phyloP scores from a whole-genome alignment of 371 early-diverging fungal genomes.

The Mortierella sp. region DNA sequence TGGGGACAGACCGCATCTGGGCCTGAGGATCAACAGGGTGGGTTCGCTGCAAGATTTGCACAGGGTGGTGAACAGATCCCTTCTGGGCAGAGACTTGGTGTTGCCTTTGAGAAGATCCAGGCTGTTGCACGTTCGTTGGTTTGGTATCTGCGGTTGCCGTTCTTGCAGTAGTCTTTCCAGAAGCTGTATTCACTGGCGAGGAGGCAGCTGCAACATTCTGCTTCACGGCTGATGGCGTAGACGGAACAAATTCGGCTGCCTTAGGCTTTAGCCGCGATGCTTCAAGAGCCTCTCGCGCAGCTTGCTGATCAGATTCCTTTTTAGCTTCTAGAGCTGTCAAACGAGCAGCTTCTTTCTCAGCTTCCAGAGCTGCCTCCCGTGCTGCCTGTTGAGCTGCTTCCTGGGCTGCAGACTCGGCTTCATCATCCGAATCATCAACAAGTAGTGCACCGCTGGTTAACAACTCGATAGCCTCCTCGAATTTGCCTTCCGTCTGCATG shows the following conservation, averaged over 20 bases:
- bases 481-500: conserved; percentile 56
- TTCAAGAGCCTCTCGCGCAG: not conserved
- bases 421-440: conserved; percentile 56
- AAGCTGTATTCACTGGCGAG: not conserved
- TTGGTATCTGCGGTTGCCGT: not conserved
- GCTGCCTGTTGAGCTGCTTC: conserved; percentile 18
- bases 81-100: conserved; percentile 8
- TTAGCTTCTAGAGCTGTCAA: not conserved
- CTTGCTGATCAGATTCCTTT: not conserved
- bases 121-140: not conserved
- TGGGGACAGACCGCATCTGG: conserved; percentile 46
- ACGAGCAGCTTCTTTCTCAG: conserved; percentile 7
- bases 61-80: conserved; percentile 21
- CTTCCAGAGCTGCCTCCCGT: not conserved
- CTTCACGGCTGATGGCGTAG: not conserved
- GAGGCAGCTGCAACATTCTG: not conserved
- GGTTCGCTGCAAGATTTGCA: conserved; percentile 49
- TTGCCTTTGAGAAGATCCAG: not conserved
- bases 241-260: not conserved
- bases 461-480: conserved; percentile 58
- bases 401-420: conserved; percentile 30
- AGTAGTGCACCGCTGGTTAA: conserved; percentile 48
- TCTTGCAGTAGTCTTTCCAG: not conserved
- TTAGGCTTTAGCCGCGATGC: not conserved
- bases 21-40: conserved; percentile 32